Evolutionary conservation across 164 flowering plant genomes (phyloP).

Genomic region (Stephania yunnanensis): DNA sequence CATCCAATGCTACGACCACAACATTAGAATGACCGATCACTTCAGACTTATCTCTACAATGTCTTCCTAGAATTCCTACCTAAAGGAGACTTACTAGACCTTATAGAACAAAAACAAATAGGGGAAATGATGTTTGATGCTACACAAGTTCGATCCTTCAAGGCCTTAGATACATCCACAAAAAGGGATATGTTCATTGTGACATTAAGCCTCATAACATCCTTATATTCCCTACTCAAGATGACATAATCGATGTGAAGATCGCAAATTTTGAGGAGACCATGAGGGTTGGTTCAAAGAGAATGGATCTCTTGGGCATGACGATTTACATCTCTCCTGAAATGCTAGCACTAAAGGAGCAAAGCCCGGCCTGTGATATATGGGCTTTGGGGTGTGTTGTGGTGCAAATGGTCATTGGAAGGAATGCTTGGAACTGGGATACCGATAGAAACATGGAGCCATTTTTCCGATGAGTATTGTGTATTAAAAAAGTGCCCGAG

Average conservation of each 20-base stretch:
- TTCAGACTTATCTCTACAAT: slow-evolving; percentile 27
- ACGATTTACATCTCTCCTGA: slow-evolving; percentile 67
- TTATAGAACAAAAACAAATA: slow-evolving; percentile 30
- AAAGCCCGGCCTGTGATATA: slow-evolving; percentile 37
- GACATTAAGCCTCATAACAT: slow-evolving; percentile 74
- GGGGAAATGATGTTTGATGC: slow-evolving; percentile 34
- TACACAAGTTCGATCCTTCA: slow-evolving; percentile 36
- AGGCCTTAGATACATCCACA: slow-evolving; percentile 46
- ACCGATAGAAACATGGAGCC: slow-evolving; percentile 4
- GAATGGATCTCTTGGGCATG: slow-evolving; percentile 42
- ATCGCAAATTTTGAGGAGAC: slow-evolving; percentile 37
- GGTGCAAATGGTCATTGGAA: slow-evolving; percentile 49
- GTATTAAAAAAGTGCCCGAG: slow-evolving; percentile 33
- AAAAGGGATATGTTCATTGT: slow-evolving; percentile 63
- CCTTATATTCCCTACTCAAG: slow-evolving; percentile 25
- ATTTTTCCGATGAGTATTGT: slow-evolving; percentile 30
- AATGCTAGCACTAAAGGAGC: slow-evolving; percentile 23
- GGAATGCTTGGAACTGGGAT: slow-evolving; percentile 33
- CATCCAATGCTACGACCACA: slow-evolving; percentile 43
- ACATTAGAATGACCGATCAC: slow-evolving; percentile 19
- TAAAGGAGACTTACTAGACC: slow-evolving; percentile 47
- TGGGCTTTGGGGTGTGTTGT: slow-evolving; percentile 29
- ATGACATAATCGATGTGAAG: slow-evolving; percentile 26
- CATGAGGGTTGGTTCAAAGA: slow-evolving; percentile 34
- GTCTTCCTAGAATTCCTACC: slow-evolving; percentile 56